phyloP scores from a whole-genome alignment of 2,329 filamentous ascomycete species.

The Thermoascus crustaceus region DNA sequence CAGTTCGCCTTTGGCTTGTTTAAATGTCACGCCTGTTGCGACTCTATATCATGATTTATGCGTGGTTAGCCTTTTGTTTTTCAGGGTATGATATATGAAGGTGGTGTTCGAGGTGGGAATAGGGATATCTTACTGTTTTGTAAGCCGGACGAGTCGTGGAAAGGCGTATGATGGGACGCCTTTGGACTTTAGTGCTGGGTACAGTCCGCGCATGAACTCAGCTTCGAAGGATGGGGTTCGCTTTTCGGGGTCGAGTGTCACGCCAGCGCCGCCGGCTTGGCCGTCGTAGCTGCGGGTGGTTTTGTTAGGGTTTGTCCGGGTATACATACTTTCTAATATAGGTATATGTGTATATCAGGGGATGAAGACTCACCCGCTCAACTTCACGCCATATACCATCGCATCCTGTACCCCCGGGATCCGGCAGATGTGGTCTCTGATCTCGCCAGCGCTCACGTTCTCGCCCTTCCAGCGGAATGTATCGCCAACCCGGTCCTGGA shows the following conservation, averaged over 20 bases:
- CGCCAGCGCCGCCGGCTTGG: slow-evolving; percentile 40
- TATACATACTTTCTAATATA: neutral
- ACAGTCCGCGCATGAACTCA: slow-evolving; percentile 32
- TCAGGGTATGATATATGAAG: slow-evolving; percentile 1
- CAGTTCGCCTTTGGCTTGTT: slow-evolving; percentile 40
- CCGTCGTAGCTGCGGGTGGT: slow-evolving; percentile 41
- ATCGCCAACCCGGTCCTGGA: slow-evolving; percentile 38
- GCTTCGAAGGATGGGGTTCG: slow-evolving; percentile 19
- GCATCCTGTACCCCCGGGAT: slow-evolving; percentile 36
- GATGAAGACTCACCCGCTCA: slow-evolving; percentile 25
- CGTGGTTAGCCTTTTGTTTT: slow-evolving; percentile 1
- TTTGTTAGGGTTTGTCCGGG: too few species aligned
- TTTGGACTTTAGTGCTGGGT: slow-evolving; percentile 31
- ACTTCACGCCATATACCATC: slow-evolving; percentile 38
- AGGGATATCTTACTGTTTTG: slow-evolving; percentile 32
- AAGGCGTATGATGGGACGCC: slow-evolving; percentile 41
- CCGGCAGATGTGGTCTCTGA: slow-evolving; percentile 37
- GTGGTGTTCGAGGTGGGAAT: neutral
- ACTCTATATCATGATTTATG: slow-evolving; percentile 22
- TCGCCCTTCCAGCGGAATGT: slow-evolving; percentile 62
- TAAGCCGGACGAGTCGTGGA: slow-evolving; percentile 40
- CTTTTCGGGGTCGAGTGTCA: slow-evolving; percentile 37
- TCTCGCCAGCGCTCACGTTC: slow-evolving; percentile 41
- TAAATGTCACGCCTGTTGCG: slow-evolving; percentile 42
- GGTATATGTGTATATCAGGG: neutral